phyloP scores from a whole-genome alignment of 257 asterid genomes.

The Linderniella brevidens region DNA sequence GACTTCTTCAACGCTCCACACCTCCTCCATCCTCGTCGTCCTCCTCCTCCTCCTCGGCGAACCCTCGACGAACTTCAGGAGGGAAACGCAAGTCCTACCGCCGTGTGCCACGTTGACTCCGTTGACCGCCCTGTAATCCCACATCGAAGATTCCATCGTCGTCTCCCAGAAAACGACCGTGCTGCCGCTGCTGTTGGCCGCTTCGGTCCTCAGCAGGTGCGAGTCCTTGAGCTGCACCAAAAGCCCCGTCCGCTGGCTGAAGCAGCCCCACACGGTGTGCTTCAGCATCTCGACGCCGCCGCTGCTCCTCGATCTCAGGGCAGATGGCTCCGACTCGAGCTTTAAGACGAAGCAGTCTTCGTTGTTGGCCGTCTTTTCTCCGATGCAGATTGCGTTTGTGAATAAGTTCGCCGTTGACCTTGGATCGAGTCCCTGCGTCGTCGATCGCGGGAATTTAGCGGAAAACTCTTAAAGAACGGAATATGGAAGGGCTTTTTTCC shows the following conservation, averaged over 20 bases:
- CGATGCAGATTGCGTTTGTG: slow-evolving; percentile 72
- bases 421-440: slow-evolving; percentile 87
- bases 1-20: slow-evolving; percentile 72
- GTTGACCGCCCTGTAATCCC: slow-evolving; percentile 57
- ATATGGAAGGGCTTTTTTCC: slow-evolving; percentile 7
- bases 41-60: slow-evolving; percentile 26
- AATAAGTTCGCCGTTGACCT: slow-evolving; percentile 66
- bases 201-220: slow-evolving; percentile 33
- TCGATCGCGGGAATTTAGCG: slow-evolving; percentile 13
- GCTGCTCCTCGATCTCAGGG: slow-evolving; percentile 62
- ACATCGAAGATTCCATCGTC: slow-evolving; percentile 49
- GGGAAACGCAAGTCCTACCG: slow-evolving; percentile 48
- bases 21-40: slow-evolving; percentile 67
- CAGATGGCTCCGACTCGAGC: slow-evolving; percentile 51
- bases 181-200: no score
- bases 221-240: slow-evolving; percentile 60
- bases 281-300: slow-evolving; percentile 52
- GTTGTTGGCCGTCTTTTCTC: slow-evolving; percentile 39
- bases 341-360: slow-evolving; percentile 74
- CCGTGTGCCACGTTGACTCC: slow-evolving; percentile 71
- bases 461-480: slow-evolving; percentile 14
- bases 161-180: slow-evolving; percentile 67
- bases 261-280: slow-evolving; percentile 72
- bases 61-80: slow-evolving; percentile 47
- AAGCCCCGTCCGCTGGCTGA: slow-evolving; percentile 79